Evolutionary conservation across 768 basidiomycete genomes (phyloP).

Genomic region (Lactarius deliciosus): DNA sequence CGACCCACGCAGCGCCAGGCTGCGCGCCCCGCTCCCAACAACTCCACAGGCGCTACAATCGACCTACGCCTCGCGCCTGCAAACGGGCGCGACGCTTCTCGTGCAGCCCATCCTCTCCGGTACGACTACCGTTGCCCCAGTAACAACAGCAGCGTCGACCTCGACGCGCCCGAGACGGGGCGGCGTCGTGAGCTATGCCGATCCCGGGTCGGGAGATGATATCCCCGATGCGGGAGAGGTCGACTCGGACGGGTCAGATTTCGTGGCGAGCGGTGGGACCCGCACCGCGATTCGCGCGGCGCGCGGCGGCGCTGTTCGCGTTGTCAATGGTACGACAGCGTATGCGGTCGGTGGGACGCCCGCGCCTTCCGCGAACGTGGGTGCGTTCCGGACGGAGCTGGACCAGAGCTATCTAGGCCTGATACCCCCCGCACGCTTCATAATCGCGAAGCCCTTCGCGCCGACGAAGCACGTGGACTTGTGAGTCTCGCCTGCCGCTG

Average conservation of each 20-base stretch:
- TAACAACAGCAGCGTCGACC: constrained; percentile 42
- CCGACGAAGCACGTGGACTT: constrained; percentile 68
- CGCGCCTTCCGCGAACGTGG: constrained; percentile 32
- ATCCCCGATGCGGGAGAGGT: constrained; percentile 77
- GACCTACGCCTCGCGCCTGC: constrained; percentile 85
- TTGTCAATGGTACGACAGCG: constrained; percentile 48
- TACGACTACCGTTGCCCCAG: constrained; percentile 36
- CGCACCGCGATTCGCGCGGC: constrained; percentile 49
- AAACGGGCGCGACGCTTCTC: constrained; percentile 85
- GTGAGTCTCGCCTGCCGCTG: constrained; percentile 47
- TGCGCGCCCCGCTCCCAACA: constrained; percentile 46
- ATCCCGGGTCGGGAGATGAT: constrained; percentile 81
- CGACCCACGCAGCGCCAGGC: constrained; percentile 34
- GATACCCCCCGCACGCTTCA: constrained; percentile 77
- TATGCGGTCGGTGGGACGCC: constrained; percentile 41
- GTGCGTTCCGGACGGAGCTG: constrained; percentile 47
- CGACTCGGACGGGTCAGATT: constrained; percentile 85
- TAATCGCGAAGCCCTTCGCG: constrained; percentile 57
- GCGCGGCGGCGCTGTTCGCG: constrained; percentile 24
- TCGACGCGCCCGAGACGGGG: constrained; percentile 49
- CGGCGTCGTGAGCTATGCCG: constrained; percentile 81
- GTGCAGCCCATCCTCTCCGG: constrained; percentile 77
- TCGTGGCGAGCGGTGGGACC: constrained; percentile 62
- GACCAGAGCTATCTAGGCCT: constrained; percentile 90
- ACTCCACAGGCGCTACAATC: constrained; percentile 70